Evolutionary conservation across 2,329 filamentous ascomycete genomes (phyloP).

Genomic region (Mariannaea elegans): DNA sequence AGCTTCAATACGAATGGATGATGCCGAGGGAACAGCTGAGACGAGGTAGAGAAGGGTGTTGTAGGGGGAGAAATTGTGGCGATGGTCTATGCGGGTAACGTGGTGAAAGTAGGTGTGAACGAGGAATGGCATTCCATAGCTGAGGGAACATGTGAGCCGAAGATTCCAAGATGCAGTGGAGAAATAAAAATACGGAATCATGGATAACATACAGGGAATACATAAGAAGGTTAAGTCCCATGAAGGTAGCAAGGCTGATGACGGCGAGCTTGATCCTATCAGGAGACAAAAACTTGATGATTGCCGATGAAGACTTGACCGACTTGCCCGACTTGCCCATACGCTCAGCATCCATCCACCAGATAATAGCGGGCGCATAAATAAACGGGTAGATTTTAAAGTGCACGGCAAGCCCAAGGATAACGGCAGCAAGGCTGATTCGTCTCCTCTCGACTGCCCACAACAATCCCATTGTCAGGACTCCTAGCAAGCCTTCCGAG

Average conservation of each 20-base stretch:
- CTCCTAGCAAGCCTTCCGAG: constrained; percentile 88
- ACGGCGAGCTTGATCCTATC: constrained; percentile 66
- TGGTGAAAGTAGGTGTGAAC: constrained; percentile 94
- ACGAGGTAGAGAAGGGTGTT: constrained; percentile 90
- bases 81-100: constrained; percentile 90
- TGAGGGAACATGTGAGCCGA: constrained; percentile 43
- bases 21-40: constrained; percentile 65
- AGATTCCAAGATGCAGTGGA: not conserved
- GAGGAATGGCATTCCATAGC: constrained; percentile 83
- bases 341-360: constrained; percentile 76
- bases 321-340: constrained; percentile 40
- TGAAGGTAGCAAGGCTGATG: constrained; percentile 77
- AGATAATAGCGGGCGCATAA: constrained; percentile 83
- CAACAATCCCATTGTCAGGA: constrained; percentile 82
- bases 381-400: constrained; percentile 99
- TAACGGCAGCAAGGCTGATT: constrained; percentile 72
- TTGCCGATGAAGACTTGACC: constrained; percentile 27
- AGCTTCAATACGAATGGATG: constrained; percentile 69
- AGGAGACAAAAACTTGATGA: constrained; percentile 58
- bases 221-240: constrained; percentile 79
- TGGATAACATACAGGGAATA: constrained; percentile 68
- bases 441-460: constrained; percentile 78
- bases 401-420: constrained; percentile 88
- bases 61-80: constrained; percentile 98
- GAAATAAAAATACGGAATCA: not conserved